A percentile compares a stretch with the other conserved stretches of the same genome.
Evolutionary conservation across 2,329 filamentous ascomycete species (phyloP).

Genomic region (Calonectria pseudoreteaudii): DNA sequence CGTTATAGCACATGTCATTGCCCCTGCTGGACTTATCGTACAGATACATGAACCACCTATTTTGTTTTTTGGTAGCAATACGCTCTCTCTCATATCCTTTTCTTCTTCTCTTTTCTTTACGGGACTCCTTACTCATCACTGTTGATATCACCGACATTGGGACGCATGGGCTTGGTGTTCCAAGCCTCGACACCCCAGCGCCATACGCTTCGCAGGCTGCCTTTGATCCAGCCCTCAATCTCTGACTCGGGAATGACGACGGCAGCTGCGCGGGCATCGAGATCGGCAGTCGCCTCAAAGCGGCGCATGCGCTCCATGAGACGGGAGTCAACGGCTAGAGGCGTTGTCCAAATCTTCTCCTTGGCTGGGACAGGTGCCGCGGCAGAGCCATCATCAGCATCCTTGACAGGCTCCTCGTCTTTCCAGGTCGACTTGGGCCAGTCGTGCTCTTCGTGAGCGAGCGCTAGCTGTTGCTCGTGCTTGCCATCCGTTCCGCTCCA

Average conservation of each 20-base stretch:
- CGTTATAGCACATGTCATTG: slow-evolving; percentile 22
- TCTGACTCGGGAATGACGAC: slow-evolving; percentile 76
- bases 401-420: slow-evolving; percentile 55
- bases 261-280: slow-evolving; percentile 73
- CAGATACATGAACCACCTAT: slow-evolving; percentile 29
- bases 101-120: neutral
- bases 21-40: slow-evolving; percentile 32
- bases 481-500: slow-evolving; percentile 57
- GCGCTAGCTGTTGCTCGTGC: slow-evolving; percentile 62
- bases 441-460: slow-evolving; percentile 79
- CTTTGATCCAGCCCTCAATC: slow-evolving; percentile 77
- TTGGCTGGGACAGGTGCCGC: slow-evolving; percentile 55
- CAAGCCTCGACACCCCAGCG: slow-evolving; percentile 61
- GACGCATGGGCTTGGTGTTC: slow-evolving; percentile 53
- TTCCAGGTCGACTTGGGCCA: slow-evolving; percentile 87
- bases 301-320: slow-evolving; percentile 83
- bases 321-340: slow-evolving; percentile 80
- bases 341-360: slow-evolving; percentile 81
- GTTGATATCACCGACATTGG: slow-evolving; percentile 55
- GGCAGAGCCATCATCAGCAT: slow-evolving; percentile 54
- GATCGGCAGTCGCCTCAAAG: slow-evolving; percentile 77
- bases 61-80: neutral
- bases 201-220: slow-evolving; percentile 64
- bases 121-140: slow-evolving; percentile 45
- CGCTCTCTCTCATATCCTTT: neutral